A percentile compares a stretch with the other conserved stretches of the same genome.
Evolutionary conservation across 2,329 filamentous ascomycete genomes (phyloP).

Genomic region (Apiospora kogelbergensis): DNA sequence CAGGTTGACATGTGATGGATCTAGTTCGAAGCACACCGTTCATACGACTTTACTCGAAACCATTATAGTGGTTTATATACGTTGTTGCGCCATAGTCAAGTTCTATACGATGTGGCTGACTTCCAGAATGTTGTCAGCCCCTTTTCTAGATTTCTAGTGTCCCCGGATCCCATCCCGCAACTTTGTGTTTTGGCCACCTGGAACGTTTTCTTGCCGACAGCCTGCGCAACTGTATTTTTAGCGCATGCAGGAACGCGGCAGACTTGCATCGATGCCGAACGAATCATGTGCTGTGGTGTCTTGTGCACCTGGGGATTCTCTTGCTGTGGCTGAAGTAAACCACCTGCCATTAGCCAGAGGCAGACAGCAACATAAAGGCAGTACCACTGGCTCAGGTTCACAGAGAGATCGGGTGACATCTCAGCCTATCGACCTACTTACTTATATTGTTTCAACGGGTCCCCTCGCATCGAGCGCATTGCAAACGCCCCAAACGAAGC

Average conservation of each 20-base stretch:
- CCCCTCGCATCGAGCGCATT: background rate
- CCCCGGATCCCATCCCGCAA: background rate
- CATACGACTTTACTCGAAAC: background rate
- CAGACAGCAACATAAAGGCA: no score
- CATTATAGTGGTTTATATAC: no score
- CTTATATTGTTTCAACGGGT: background rate
- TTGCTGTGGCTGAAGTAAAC: background rate
- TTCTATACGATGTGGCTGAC: background rate
- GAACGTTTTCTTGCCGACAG: background rate
- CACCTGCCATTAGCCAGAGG: background rate
- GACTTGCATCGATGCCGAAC: background rate
- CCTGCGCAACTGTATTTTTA: conserved; percentile 1
- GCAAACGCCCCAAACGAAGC: background rate
- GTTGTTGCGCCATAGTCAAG: background rate
- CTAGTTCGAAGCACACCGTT: background rate
- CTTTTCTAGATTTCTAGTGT: background rate
- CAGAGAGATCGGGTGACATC: background rate
- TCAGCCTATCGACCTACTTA: background rate
- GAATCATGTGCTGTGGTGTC: background rate
- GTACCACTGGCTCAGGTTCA: background rate
- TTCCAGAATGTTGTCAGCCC: background rate
- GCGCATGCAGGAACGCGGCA: conserved; percentile 4
- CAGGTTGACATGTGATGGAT: background rate
- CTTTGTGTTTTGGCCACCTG: conserved; percentile 4
- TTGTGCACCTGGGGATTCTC: background rate